Conservation (phyloP, 2,329 filamentous ascomycete genomes). For the Periconia sp. region DNA sequence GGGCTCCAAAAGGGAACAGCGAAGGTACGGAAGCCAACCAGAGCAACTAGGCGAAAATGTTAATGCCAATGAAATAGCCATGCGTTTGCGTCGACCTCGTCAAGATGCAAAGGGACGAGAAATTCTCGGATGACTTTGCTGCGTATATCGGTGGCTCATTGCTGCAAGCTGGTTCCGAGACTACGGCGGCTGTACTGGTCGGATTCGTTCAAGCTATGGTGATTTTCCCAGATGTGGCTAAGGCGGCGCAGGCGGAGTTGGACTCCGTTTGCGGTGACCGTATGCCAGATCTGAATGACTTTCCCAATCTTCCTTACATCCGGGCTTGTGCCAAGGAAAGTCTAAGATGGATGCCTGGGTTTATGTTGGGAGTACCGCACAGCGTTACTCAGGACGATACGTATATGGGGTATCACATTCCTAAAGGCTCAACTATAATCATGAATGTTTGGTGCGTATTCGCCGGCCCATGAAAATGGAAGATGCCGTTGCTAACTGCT, state of each 20-base stretch:
- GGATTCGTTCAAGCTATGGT: slow-evolving; percentile 31
- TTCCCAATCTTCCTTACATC: slow-evolving; percentile 25
- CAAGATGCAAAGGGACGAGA: slow-evolving; percentile 22
- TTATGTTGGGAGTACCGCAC: slow-evolving; percentile 27
- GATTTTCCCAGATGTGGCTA: slow-evolving; percentile 23
- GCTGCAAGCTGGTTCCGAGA: slow-evolving; percentile 35
- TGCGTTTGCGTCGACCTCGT: too few species aligned
- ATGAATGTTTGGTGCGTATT: slow-evolving; percentile 35
- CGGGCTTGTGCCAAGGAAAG: slow-evolving; percentile 31
- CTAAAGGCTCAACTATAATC: slow-evolving; percentile 39
- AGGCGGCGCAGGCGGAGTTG: slow-evolving; percentile 28
- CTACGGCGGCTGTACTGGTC: slow-evolving; percentile 23
- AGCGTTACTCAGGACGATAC: slow-evolving; percentile 25
- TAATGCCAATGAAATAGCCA: not conserved
- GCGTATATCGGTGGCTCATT: slow-evolving; percentile 27
- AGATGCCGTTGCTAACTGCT: not conserved
- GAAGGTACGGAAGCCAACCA: not conserved
- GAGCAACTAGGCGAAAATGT: not conserved
- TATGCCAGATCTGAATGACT: slow-evolving; percentile 32
- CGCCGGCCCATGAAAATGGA: not conserved
- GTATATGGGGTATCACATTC: slow-evolving; percentile 41
- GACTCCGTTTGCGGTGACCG: slow-evolving; percentile 32
- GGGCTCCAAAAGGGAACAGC: slow-evolving; percentile 13
- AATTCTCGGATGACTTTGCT: slow-evolving; percentile 21
- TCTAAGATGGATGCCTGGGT: slow-evolving; percentile 34